A percentile compares a stretch with the other conserved stretches of the same genome.
Evolutionary conservation across 2,329 filamentous ascomycete species (phyloP).

Genomic region (Scedosporium minutisporum): DNA sequence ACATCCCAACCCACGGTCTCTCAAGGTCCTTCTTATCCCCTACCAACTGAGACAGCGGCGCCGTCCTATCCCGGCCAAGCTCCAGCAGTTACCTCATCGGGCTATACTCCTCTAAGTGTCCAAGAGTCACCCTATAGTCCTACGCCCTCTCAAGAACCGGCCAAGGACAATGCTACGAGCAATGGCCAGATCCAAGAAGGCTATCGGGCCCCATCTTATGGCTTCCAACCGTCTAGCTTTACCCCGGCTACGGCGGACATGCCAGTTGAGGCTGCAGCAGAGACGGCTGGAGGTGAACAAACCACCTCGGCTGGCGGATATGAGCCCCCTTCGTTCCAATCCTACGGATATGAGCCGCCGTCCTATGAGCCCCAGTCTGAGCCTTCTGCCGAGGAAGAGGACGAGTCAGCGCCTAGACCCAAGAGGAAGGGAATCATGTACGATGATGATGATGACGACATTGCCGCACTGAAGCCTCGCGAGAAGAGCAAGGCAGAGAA

Average conservation of each 20-base stretch:
- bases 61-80: neutral
- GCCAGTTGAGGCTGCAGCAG: neutral
- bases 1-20: neutral
- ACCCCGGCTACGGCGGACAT: conserved; percentile 13
- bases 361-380: conserved; percentile 44
- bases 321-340: conserved; percentile 53
- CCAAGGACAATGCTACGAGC: neutral
- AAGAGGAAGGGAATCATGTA: conserved; percentile 69
- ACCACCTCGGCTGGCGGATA: conserved; percentile 33
- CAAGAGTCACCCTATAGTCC: neutral
- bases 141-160: neutral
- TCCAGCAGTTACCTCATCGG: conserved; percentile 4
- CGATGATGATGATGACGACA: conserved; percentile 69
- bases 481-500: conserved; percentile 56
- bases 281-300: conserved; percentile 1
- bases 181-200: neutral
- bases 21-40: conserved; percentile 1
- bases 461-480: conserved; percentile 40
- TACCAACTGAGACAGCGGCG: neutral
- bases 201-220: conserved; percentile 28
- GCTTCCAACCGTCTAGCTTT: conserved; percentile 39
- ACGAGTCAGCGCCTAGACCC: conserved; percentile 38
- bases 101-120: conserved; percentile 8
- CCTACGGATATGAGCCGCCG: conserved; percentile 48
- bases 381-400: conserved; percentile 24